Evolutionary conservation across 2,329 filamentous ascomycete genomes (phyloP).

Genomic region (Dactylellina cionopaga): DNA sequence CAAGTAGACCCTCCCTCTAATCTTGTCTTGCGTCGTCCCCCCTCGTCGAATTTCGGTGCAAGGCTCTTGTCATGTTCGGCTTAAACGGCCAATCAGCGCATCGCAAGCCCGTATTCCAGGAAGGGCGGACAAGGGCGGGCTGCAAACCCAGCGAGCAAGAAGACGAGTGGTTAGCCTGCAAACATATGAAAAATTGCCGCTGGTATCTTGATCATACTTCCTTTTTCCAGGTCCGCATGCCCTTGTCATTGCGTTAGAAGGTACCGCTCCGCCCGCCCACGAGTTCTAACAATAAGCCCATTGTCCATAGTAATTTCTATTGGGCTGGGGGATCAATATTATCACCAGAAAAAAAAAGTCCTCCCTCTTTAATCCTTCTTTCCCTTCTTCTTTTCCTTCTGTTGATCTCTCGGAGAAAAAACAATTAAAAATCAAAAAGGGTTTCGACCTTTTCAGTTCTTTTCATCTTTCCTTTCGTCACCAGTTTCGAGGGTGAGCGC

Average conservation of each 20-base stretch:
- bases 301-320: slow-evolving; percentile 50
- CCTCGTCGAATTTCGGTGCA: slow-evolving; percentile 44
- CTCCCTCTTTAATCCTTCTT: slow-evolving; percentile 41
- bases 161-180: slow-evolving; percentile 44
- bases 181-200: slow-evolving; percentile 49
- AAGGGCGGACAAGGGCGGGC: slow-evolving; percentile 34
- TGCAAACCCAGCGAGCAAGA: slow-evolving; percentile 44
- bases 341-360: slow-evolving; percentile 20
- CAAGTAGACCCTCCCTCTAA: slow-evolving; percentile 43
- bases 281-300: slow-evolving; percentile 49
- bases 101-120: slow-evolving; percentile 32
- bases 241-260: slow-evolving; percentile 52
- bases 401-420: slow-evolving; percentile 36
- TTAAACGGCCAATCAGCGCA: slow-evolving; percentile 45
- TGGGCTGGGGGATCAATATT: slow-evolving; percentile 40
- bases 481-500: slow-evolving; percentile 51
- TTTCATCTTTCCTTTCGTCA: slow-evolving; percentile 32
- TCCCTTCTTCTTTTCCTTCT: slow-evolving; percentile 24
- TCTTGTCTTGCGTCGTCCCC: slow-evolving; percentile 44
- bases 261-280: slow-evolving; percentile 50
- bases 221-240: slow-evolving; percentile 37
- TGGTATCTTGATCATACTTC: slow-evolving; percentile 31
- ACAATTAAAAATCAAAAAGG: slow-evolving; percentile 35
- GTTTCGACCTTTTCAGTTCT: slow-evolving; percentile 27
- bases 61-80: slow-evolving; percentile 47